Conservation (phyloP, 768 basidiomycete species). For the Phylloporus sp. region DNA sequence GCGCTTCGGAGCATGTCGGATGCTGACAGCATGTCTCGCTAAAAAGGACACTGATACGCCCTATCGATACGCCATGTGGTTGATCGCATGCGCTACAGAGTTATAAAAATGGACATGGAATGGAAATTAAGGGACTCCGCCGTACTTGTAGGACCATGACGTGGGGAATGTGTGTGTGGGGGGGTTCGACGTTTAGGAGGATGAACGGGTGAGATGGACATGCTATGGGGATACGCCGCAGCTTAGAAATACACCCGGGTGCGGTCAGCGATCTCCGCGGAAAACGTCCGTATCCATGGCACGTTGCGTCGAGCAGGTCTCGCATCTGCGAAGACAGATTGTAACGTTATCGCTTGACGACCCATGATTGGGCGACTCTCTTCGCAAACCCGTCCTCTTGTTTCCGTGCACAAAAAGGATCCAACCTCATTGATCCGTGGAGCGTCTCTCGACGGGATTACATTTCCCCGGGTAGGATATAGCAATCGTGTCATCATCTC, state of each 20-base stretch:
- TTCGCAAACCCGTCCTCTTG: no score
- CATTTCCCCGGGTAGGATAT: background rate
- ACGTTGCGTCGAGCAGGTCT: conserved; percentile 23
- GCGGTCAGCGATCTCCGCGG: conserved; percentile 26
- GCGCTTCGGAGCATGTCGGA: conserved; percentile 27
- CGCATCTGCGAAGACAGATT: conserved; percentile 16
- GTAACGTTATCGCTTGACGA: conserved; percentile 21
- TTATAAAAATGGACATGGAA: background rate
- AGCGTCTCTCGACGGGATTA: background rate
- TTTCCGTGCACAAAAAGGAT: conserved; percentile 1
- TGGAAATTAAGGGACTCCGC: conserved; percentile 18
- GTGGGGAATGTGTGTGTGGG: conserved; percentile 17
- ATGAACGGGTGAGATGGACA: conserved; percentile 13
- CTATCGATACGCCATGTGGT: conserved; percentile 23
- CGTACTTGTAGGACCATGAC: conserved; percentile 9
- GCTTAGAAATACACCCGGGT: conserved; percentile 12
- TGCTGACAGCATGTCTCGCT: conserved; percentile 11
- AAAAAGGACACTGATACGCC: conserved; percentile 19
- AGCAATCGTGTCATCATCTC: background rate
- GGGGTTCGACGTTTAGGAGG: conserved; percentile 20
- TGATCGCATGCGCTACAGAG: no score
- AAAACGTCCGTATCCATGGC: conserved; percentile 28
- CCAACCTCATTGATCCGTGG: background rate
- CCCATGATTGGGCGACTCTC: conserved; percentile 7
- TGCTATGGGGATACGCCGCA: conserved; percentile 22